Base-by-base conservation (phyloP, 2,329 filamentous ascomycete species). In the Talaromyces piceae region DNA sequence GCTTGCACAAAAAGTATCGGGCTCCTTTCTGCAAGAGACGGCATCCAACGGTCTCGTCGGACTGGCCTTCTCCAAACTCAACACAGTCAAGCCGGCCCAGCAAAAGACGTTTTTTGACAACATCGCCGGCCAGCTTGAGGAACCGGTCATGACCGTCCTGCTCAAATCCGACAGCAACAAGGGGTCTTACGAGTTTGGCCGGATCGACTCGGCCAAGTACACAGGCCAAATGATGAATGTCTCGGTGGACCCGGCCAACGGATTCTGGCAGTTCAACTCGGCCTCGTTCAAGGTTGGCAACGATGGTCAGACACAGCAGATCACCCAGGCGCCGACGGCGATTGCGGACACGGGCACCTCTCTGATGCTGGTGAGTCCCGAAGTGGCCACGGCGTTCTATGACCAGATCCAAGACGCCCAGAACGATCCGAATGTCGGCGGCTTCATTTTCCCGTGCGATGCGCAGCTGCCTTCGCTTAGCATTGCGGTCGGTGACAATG, bases 81-180 rank as follows among this genome's bases (percentile, higher is more conserved):
- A 87, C 67, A 83, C 80, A 1, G 78, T 87, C 53, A 63, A 76
- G 62, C 84, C 84, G 1, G 69, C 74, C 13, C 70, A 74, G 56
- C 82, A 86, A 58, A 83, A 82, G 68, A 88, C 85, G 9, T 89
- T 88, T 67, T 87, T 88, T 63, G 83, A 87, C 61, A 88, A 86
- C 63, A 72, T 86, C 57, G 78, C 79, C 66, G 56, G 66, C n/a
- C 66, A 72, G 16, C 78, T 89, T 22, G 76, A 79, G 23, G 69
- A 79, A 66, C 84, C 85, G 0, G 70, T 91, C 37, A 86, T 91
- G 69, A 87, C 86, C 0, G 85, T 83, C 22, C 78, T 85, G 54
- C 74, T 91, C 41, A 79, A 80, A 61, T 76, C 79, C 57, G 49
- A 47, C 12, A 73, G 77, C 53, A 73, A 74, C 13, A 71, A 74